Base-by-base conservation (phyloP, 2,329 filamentous ascomycete genomes). In the Aspergillus fructus region DNA sequence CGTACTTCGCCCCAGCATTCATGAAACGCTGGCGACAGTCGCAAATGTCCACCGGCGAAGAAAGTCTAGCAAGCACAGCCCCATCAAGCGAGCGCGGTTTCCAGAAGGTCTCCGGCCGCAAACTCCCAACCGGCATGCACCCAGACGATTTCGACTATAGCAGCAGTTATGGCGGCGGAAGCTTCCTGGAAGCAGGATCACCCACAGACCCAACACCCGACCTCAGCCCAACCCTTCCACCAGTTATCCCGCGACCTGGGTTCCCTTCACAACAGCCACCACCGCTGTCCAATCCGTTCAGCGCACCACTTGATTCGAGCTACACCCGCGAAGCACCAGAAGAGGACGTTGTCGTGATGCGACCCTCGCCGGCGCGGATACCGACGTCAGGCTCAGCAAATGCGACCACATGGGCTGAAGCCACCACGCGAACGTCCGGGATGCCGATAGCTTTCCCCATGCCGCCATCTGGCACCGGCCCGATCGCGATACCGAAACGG, bases 51-150 rank as follows among this genome's bases (percentile, higher is more conserved):
- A 68, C 67, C 13, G 65, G 69, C 27, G 74, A 73, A 11, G 67
- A 71, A 19, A 71, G 70, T 27, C 74, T 71, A 3, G 55, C 69
- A 12, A 70, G 69, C 15, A 72, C 74, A 2, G 65, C 45, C 4
- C 45, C 59, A 17, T 64, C 73, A 7, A 75, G 74, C 49, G 78
- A 81, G 58, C 75, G 77, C 8, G 78, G 79, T 3, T 81, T 81
- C 60, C 78, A 80, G 59, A 79, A 79, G 61, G 73, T 81, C 23
- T 77, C 77, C 7, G 79, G 79, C 11, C 71, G 79, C 27, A 81
- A 81, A 56, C 74, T 81, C 17, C 70, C 74, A 13, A 75, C 78
- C 3, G 78, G 79, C 3, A 67, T 80, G n/a, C 71, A 72, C 17
- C 74, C 75, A 23, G 77, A 77, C 12, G 77, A 77, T 11, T 78